Percentiles rank a stretch among this genome's conserved stretches.
phyloP scores from a whole-genome alignment of 768 basidiomycete species.

The Termitomyces sp. region DNA sequence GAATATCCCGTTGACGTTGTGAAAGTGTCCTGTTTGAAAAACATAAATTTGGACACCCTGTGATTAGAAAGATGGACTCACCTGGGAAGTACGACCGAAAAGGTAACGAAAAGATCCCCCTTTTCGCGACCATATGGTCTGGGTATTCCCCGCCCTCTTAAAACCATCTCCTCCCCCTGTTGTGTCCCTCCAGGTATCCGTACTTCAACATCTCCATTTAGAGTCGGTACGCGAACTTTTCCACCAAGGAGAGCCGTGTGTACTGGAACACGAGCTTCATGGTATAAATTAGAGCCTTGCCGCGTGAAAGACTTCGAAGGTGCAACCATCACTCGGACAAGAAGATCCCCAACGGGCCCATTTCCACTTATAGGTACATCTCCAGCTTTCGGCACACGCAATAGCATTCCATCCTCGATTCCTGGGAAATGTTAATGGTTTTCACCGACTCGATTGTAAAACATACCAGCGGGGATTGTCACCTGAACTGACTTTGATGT shows the following conservation, averaged over 20 bases:
- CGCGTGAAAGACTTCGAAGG: conserved; percentile 82
- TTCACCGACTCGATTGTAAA: neutral
- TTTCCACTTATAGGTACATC: conserved; percentile 79
- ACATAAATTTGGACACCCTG: conserved; percentile 3
- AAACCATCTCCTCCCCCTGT: conserved; percentile 94
- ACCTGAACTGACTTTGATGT: conserved; percentile 72
- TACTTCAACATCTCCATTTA: conserved; percentile 95
- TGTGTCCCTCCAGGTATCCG: conserved; percentile 91
- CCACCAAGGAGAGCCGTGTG: conserved; percentile 93
- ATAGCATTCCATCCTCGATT: conserved; percentile 91
- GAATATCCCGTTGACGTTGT: conserved; percentile 75
- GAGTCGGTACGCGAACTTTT: conserved; percentile 84
- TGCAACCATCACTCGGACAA: conserved; percentile 80
- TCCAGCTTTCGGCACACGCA: conserved; percentile 75
- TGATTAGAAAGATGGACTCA: conserved; percentile 28
- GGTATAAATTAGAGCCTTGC: conserved; percentile 89
- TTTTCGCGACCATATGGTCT: conserved; percentile 52
- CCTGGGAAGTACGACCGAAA: conserved; percentile 88
- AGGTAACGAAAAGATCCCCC: conserved; percentile 87
- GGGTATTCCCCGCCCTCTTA: conserved; percentile 80
- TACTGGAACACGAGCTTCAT: conserved; percentile 85
- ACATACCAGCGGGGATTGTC: conserved; percentile 79
- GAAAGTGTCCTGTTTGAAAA: conserved; percentile 61
- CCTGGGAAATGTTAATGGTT: conserved; percentile 37
- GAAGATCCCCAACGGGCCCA: conserved; percentile 78